Evolutionary conservation across 108 stramenopile genomes (phyloP).

Genomic region (Heterococcus sp.): DNA sequence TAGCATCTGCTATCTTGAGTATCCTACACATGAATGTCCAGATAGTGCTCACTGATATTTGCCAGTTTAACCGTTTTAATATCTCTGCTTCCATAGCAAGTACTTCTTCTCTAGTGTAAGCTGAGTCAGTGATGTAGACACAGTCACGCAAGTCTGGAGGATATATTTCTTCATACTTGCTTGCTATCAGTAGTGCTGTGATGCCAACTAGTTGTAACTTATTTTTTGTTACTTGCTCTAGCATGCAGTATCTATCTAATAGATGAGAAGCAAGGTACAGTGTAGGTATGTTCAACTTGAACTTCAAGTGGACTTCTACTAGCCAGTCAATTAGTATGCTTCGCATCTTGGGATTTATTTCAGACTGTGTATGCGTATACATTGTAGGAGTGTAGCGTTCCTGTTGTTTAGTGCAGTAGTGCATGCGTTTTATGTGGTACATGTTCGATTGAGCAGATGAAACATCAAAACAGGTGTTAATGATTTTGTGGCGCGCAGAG

Average conservation of each 20-base stretch:
- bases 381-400: constrained; percentile 32
- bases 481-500: background rate
- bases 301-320: constrained; percentile 60
- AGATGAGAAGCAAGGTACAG: constrained; percentile 56
- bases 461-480: background rate
- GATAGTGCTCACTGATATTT: constrained; percentile 45
- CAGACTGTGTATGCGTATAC: constrained; percentile 49
- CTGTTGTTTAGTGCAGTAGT: background rate
- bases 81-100: constrained; percentile 50
- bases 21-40: constrained; percentile 49
- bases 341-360: constrained; percentile 57
- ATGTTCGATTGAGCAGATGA: background rate
- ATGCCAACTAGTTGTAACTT: constrained; percentile 55
- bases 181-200: constrained; percentile 54
- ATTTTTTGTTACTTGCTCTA: constrained; percentile 40
- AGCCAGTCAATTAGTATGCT: constrained; percentile 61
- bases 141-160: constrained; percentile 55
- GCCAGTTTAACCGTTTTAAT: constrained; percentile 29
- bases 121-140: constrained; percentile 57
- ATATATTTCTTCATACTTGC: constrained; percentile 59
- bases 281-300: constrained; percentile 45
- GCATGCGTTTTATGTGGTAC: background rate
- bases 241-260: constrained; percentile 55
- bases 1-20: constrained; percentile 41
- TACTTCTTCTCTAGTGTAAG: constrained; percentile 51